Base-by-base conservation (phyloP, 495 filamentous ascomycete genomes). In the Trichoderma virens region DNA sequence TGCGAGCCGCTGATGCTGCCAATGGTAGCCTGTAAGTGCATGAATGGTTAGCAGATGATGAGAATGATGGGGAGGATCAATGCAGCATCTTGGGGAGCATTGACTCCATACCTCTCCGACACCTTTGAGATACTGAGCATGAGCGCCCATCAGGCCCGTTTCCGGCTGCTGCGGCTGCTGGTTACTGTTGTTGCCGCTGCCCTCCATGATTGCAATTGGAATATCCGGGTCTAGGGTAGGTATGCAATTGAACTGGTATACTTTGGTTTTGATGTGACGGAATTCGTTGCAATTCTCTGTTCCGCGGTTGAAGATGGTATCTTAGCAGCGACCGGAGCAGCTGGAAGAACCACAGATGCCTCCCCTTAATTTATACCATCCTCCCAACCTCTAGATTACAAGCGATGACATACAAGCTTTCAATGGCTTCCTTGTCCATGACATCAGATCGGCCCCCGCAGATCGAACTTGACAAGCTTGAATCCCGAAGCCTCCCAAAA, bases 51-150 rank as follows among this genome's bases (percentile, higher is more conserved):
- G 43, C 20, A 63, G 31, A 16, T 14, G 28, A 2, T 41, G 8
- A 41, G 6, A 18, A 27, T 41, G 13, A 62, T 35, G 11, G 16
- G 27, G 14, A 31, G 1, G 27, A n/a, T n/a, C n/a, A n/a, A n/a
- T n/a, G n/a, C n/a, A n/a, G n/a, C n/a, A n/a, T n/a, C 7, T 25
- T 59, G 20, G n/a, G 31, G 3, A 13, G 30, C 16, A 28, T 6
- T 28, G 28, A 1, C 16, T 13, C 67, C 67, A 61, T 6, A 80
- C 79, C 71, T 82, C 78, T n/a, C 76, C 69, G 6, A 74, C 75
- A 41, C 79, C 79, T 60, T 82, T 80, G 64, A 80, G 70, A 60
- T 78, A 82, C 65, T 80, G 76, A 30, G 74, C 77, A 41, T 80
- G 79, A 31, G 73, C 71, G 28, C 72, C 65, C 16, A 79, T 47